A percentile compares a stretch with the other conserved stretches of the same genome.
phyloP scores from a whole-genome alignment of 2,329 filamentous ascomycete species.

The Colletotrichum sp. region DNA sequence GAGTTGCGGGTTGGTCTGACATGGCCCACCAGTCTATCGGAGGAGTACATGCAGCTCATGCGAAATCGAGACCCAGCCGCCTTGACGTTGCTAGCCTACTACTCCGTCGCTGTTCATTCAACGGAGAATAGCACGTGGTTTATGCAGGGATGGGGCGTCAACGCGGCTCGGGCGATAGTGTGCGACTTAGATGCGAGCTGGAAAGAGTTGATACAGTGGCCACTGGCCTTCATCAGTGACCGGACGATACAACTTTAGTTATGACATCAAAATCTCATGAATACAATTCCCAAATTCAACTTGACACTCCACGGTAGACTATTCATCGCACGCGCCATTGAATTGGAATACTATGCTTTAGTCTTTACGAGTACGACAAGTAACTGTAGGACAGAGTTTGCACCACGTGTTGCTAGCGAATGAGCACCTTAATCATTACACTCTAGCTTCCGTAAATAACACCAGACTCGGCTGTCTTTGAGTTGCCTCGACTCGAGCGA shows the following conservation, averaged over 20 bases:
- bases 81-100: conserved; percentile 25
- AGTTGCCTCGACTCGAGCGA: background rate
- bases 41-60: conserved; percentile 26
- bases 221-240: conserved; percentile 10
- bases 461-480: background rate
- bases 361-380: background rate
- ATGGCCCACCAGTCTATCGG: conserved; percentile 27
- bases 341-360: background rate
- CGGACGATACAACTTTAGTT: conserved; percentile 8
- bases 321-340: background rate
- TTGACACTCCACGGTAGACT: background rate
- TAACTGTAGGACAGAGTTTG: background rate
- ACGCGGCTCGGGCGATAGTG: conserved; percentile 1
- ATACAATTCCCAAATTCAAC: background rate
- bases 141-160: conserved; percentile 19
- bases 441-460: background rate
- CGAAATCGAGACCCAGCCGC: conserved; percentile 21
- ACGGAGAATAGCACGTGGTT: conserved; percentile 25
- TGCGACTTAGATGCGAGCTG: conserved; percentile 6
- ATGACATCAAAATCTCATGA: background rate
- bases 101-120: conserved; percentile 26
- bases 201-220: conserved; percentile 17
- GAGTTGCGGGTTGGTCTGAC: conserved; percentile 25
- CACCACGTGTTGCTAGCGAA: background rate
- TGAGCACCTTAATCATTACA: background rate